Conservation (phyloP, 1,284 basidiomycete species). For the Schizopora paradoxa region DNA sequence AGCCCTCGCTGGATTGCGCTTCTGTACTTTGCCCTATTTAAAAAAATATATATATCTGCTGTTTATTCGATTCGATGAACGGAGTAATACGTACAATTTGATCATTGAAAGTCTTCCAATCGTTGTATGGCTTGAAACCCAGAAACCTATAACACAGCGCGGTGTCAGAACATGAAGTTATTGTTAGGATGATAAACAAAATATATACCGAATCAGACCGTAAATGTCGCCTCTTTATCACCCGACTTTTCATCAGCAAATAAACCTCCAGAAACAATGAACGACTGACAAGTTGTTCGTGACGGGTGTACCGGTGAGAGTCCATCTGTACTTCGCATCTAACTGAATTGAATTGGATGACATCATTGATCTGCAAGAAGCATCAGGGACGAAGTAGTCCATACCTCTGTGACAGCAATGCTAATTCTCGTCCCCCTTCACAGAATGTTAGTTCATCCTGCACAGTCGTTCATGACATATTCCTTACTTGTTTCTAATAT, state of each 20-base stretch:
- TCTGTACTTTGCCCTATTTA: constrained; percentile 45
- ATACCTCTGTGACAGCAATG: too few species aligned
- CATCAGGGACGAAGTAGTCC: too few species aligned
- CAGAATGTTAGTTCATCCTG: too few species aligned
- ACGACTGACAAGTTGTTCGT: constrained; percentile 55
- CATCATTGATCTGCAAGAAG: too few species aligned
- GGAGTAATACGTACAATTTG: constrained; percentile 39
- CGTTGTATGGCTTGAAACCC: constrained; percentile 63
- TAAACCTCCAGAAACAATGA: background rate
- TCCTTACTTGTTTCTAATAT: constrained; percentile 62
- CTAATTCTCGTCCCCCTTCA: too few species aligned
- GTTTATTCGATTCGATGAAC: background rate
- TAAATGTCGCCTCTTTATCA: constrained; percentile 58
- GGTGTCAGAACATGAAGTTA: background rate
- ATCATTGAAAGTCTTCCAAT: constrained; percentile 55
- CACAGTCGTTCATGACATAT: too few species aligned
- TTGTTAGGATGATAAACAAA: background rate
- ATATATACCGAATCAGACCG: constrained; percentile 41
- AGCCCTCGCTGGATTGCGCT: constrained; percentile 49
- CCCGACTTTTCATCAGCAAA: too few species aligned
- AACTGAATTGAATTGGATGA: too few species aligned
- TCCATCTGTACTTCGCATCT: constrained; percentile 59
- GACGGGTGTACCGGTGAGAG: constrained; percentile 67
- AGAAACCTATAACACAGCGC: constrained; percentile 37
- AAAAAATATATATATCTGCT: background rate